Conservation (phyloP, 1,139 yeast species). For the Geotrichum reessii region DNA sequence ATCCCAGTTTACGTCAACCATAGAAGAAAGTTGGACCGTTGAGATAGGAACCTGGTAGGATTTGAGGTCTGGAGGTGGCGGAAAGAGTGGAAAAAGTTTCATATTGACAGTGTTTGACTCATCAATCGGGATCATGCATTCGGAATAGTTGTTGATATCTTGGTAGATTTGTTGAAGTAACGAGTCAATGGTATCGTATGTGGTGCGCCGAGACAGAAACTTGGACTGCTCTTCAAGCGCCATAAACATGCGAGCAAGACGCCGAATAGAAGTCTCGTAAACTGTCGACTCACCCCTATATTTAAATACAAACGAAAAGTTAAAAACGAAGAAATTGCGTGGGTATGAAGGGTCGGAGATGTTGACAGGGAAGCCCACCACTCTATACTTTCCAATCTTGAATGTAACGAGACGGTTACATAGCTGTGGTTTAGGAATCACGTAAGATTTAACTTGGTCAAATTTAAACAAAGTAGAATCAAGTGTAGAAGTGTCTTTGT, state of each 20-base stretch:
- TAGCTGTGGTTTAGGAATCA: slow-evolving; percentile 87
- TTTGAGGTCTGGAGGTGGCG: slow-evolving; percentile 72
- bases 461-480: slow-evolving; percentile 58
- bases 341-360: slow-evolving; percentile 71
- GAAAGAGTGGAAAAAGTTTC: slow-evolving; percentile 78
- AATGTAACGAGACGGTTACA: slow-evolving; percentile 77
- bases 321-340: slow-evolving; percentile 86
- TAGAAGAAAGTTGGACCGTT: slow-evolving; percentile 60
- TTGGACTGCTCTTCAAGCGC: slow-evolving; percentile 87
- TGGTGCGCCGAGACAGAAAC: slow-evolving; percentile 48
- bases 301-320: slow-evolving; percentile 85
- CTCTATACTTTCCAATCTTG: slow-evolving; percentile 62
- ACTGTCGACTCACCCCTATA: slow-evolving; percentile 78
- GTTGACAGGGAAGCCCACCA: slow-evolving; percentile 88
- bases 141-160: slow-evolving; percentile 90
- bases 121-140: slow-evolving; percentile 90
- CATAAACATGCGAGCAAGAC: slow-evolving; percentile 84
- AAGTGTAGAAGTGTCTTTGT: slow-evolving; percentile 35
- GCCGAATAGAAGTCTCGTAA: slow-evolving; percentile 75
- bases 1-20: slow-evolving; percentile 92
- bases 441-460: slow-evolving; percentile 79
- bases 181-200: slow-evolving; percentile 59
- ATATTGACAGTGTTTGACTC: slow-evolving; percentile 86
- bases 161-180: slow-evolving; percentile 83
- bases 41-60: slow-evolving; percentile 83